Evolutionary conservation across 164 flowering plant species (phyloP), one percentile per base, ranked within the genome.

Genomic region (Vitis labrusca): DNA sequence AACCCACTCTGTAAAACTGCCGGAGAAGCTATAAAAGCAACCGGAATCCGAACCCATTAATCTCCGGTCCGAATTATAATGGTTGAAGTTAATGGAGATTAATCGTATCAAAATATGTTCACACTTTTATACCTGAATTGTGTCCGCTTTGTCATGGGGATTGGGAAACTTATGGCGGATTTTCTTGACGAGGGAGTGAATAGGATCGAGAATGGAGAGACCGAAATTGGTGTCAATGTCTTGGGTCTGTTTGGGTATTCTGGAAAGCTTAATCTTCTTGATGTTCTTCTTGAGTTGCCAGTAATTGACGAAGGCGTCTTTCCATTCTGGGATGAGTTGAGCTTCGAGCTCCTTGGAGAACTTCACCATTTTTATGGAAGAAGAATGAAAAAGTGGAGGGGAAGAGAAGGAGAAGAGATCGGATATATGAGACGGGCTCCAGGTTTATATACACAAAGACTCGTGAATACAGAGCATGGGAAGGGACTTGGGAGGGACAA

Each of bases 321-420:
- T 91, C 99, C 99, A 95, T 71, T 95, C 98, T 0, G 99, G 99
- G 15, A 95, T 95, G 9, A 95, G 83, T 59, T 93, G 99, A 51
- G 99, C 99, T 74, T 95, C 93, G 0, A 95, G 91, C 78, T 95
- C 90, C 78, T 95, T 95, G 1, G 99, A 95, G 80, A 95, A 95
- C 84, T 93, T 95, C 81, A 93, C 99, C 99, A 95, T 95, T 77
- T 76, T 70, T 51, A 8, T 2, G 44, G 19, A 23, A n/a, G 29
- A 12, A 61, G 64, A 61, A 32, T 8, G 48, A 61, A 7, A 59
- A 3, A 61, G 64, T 30, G 30, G 13, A 12, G 14, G 44, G 16
- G 48, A 32, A 32, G 48, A 15, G 64, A 61, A 30, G 64, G 44
- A 23, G 61, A 59, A 23, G 64, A 32, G 64, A 30, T 50, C 27